Evolutionary conservation across 108 stramenopile species (phyloP).

Genomic region (Fragilaria crotonensis): DNA sequence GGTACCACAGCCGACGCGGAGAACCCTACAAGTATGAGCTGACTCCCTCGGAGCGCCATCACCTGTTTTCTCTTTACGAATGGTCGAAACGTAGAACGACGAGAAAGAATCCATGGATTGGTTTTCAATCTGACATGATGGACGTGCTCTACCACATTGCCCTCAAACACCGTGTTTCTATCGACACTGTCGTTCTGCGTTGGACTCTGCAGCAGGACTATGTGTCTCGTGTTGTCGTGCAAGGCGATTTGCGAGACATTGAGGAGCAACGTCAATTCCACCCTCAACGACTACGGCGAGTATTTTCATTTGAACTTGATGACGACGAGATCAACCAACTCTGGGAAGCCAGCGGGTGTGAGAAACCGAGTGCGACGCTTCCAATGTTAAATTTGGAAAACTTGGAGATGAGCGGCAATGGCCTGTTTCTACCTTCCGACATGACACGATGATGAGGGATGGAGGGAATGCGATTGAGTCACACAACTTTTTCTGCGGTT

Average conservation of each 20-base stretch:
- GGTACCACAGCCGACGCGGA: slow-evolving; percentile 8
- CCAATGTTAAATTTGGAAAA: too few relatives aligned
- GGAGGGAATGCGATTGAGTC: too few relatives aligned
- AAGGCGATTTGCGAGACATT: background rate
- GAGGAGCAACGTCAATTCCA: slow-evolving; percentile 14
- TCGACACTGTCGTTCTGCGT: slow-evolving; percentile 49
- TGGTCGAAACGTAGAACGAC: background rate
- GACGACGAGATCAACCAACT: slow-evolving; percentile 56
- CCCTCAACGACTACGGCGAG: slow-evolving; percentile 39
- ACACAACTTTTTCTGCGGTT: too few relatives aligned
- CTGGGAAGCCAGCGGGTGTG: slow-evolving; percentile 18
- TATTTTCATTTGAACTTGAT: slow-evolving; percentile 62
- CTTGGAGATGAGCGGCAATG: too few relatives aligned
- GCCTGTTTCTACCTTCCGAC: too few relatives aligned
- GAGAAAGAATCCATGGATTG: slow-evolving; percentile 11
- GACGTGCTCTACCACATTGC: slow-evolving; percentile 31
- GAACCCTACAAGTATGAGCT: slow-evolving; percentile 5
- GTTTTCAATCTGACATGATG: slow-evolving; percentile 29
- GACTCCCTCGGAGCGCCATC: slow-evolving; percentile 1
- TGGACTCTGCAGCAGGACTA: slow-evolving; percentile 51
- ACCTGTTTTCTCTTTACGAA: background rate
- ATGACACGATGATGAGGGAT: too few relatives aligned
- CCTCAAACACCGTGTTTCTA: slow-evolving; percentile 49
- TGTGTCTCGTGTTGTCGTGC: slow-evolving; percentile 12
- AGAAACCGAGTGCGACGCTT: background rate